Base-by-base conservation (phyloP, 495 filamentous ascomycete species). In the Polyplosphaeria fusca region DNA sequence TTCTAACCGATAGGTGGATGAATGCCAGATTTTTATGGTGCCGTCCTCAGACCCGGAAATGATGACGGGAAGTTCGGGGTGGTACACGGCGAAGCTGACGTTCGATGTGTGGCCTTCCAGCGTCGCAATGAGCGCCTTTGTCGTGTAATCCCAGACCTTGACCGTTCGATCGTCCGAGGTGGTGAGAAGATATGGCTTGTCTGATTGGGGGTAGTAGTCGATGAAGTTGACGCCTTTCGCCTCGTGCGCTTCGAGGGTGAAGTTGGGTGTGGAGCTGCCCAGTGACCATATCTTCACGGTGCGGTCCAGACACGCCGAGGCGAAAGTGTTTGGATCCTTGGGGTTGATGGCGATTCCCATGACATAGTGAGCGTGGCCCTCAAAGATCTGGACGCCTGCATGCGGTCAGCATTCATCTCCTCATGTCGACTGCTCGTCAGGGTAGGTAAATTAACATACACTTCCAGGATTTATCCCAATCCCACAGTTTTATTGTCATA, bases 291-390 rank as follows among this genome's bases (percentile, higher is more conserved):
- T 96, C 79, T 98, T 98, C 55, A 98, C 91, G 2, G 91, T 95
- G 55, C 93, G 82, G 70, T 98, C 93, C 67, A 99, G 74, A 79
- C 93, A 99, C 9, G 93, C 94, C 2, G 89, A 94, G 26, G 93
- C 93, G 69, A 98, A 98, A 16, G 93, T 91, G 69, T 99, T 99
- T 19, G 94, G 96, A 64, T 97, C 93, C 71, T 97, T 99, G 14
- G 93, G 93, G 72, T 99, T 97, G 70, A 99, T 95, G n/a, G 94
- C 85, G 59, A 99, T 79, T n/a, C 91, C 90, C 94, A 98, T 98
- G 37, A 97, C 93, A 77, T 91, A 96, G 74, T 96, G 91, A 65
- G 85, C 87, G 67, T 99, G 95, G n/a, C 93, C 93, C 69, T 99
- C 93, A 65, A 96, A 99, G 38, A 96, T 86, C 70, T 96, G 89